phyloP scores from a whole-genome alignment of 1,284 basidiomycete genomes.

The Trichosporon faecale region DNA sequence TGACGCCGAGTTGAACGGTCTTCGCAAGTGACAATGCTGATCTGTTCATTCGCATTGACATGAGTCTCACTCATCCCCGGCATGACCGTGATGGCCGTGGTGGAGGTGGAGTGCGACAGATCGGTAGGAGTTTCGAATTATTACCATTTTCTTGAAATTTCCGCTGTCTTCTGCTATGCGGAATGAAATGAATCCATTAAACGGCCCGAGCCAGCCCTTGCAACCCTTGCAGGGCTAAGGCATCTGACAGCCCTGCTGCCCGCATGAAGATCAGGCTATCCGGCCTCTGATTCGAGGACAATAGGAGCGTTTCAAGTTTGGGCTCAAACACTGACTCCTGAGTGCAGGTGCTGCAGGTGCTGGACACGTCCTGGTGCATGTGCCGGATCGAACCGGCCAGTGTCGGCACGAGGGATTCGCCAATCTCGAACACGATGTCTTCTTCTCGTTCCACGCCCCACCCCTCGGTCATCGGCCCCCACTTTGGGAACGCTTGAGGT shows the following conservation, averaged over 20 bases:
- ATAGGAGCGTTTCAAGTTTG: neutral
- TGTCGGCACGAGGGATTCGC: slow-evolving; percentile 5
- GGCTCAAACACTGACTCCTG: slow-evolving; percentile 6
- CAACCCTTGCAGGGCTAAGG: neutral
- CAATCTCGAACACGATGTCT: neutral
- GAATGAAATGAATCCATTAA: neutral
- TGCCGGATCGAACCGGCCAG: slow-evolving; percentile 1
- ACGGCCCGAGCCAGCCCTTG: neutral
- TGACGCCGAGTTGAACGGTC: neutral
- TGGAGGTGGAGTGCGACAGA: neutral
- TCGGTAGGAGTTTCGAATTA: neutral
- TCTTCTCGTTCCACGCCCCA: neutral
- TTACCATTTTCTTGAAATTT: neutral
- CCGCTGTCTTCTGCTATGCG: neutral
- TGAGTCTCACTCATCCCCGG: too few species aligned
- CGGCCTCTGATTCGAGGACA: neutral
- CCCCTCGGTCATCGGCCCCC: neutral
- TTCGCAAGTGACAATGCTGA: neutral
- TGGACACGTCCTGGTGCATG: neutral
- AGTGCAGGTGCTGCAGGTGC: neutral
- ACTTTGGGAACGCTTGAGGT: neutral
- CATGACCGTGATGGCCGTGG: too few species aligned
- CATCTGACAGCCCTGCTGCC: neutral
- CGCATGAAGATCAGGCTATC: neutral
- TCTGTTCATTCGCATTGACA: neutral